phyloP scores from a whole-genome alignment of 2,329 filamentous ascomycete genomes.

The Dactylellina cionopaga region DNA sequence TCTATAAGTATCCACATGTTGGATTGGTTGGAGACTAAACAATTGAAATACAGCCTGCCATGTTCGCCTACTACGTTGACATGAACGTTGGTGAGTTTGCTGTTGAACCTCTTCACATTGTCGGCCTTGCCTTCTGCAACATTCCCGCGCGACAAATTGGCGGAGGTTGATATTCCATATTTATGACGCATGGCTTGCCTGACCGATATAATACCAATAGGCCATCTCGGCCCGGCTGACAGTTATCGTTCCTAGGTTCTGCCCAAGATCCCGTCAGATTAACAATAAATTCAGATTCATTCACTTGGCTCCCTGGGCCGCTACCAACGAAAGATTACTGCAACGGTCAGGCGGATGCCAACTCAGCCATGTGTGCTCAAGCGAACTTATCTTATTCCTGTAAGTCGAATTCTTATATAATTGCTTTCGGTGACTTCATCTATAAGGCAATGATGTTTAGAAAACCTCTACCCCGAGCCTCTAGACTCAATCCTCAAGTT shows the following conservation, averaged over 20 bases:
- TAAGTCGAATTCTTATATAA: neutral
- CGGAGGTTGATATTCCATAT: neutral
- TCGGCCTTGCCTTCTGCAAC: neutral
- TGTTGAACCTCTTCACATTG: neutral
- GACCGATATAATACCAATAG: neutral
- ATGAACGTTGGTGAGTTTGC: neutral
- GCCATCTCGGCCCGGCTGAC: neutral
- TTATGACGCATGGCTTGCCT: no score
- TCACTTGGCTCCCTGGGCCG: constrained; percentile 3
- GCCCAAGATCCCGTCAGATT: neutral
- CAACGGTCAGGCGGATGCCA: neutral
- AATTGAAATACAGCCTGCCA: neutral
- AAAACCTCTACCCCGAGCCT: neutral
- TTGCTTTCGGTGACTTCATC: neutral
- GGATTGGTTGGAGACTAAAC: no score
- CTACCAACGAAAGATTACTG: constrained; percentile 9
- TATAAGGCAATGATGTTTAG: no score
- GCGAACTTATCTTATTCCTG: neutral
- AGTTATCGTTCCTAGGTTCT: neutral
- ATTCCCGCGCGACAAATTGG: neutral
- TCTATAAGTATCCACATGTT: no score
- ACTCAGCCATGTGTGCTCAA: neutral
- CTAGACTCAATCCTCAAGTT: neutral
- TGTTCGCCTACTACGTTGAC: neutral
- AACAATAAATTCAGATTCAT: neutral